A percentile compares a stretch with the other conserved stretches of the same genome.
Evolutionary conservation across 805 yeast species (phyloP).

Genomic region (Schwanniomyces vanrijiae): DNA sequence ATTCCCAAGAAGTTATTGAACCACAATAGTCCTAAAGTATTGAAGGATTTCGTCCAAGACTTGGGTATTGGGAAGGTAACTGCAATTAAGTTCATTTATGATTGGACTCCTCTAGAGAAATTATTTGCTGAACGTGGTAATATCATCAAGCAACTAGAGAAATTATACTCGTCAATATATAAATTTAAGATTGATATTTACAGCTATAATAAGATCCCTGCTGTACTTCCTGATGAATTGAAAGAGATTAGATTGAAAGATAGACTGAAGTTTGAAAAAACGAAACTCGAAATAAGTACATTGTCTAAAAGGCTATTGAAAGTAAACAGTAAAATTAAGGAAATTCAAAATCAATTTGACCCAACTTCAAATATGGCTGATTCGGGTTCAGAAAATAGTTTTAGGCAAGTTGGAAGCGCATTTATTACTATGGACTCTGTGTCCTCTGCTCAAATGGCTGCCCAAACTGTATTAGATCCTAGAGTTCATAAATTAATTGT

Average conservation of each 20-base stretch:
- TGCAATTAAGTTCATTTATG: slow-evolving; percentile 48
- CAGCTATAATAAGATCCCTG: slow-evolving; percentile 29
- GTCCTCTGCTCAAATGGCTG: slow-evolving; percentile 51
- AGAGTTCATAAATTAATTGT: slow-evolving; percentile 44
- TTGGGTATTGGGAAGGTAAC: slow-evolving; percentile 57
- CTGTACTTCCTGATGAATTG: slow-evolving; percentile 25
- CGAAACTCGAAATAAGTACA: slow-evolving; percentile 29
- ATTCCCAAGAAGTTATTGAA: slow-evolving; percentile 46
- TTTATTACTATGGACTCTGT: slow-evolving; percentile 49
- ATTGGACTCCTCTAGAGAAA: slow-evolving; percentile 41
- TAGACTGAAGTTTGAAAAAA: slow-evolving; percentile 12
- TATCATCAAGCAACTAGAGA: slow-evolving; percentile 38
- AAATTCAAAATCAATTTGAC: slow-evolving; percentile 33
- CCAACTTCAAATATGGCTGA: slow-evolving; percentile 23
- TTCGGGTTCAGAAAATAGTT: slow-evolving; percentile 21
- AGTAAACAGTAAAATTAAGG: slow-evolving; percentile 40
- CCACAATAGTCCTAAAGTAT: slow-evolving; percentile 37
- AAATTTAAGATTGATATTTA: slow-evolving; percentile 44
- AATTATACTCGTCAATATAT: slow-evolving; percentile 39
- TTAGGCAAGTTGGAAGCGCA: slow-evolving; percentile 46
- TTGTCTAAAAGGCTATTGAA: slow-evolving; percentile 32
- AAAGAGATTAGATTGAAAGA: not conserved
- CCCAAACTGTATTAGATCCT: slow-evolving; percentile 46
- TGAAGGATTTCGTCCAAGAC: slow-evolving; percentile 52
- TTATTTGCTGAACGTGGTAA: slow-evolving; percentile 34